Evolutionary conservation across 2,329 filamentous ascomycete species (phyloP), one percentile per base, ranked within the genome.

Genomic region (Sclerotinia sclerotiorum): DNA sequence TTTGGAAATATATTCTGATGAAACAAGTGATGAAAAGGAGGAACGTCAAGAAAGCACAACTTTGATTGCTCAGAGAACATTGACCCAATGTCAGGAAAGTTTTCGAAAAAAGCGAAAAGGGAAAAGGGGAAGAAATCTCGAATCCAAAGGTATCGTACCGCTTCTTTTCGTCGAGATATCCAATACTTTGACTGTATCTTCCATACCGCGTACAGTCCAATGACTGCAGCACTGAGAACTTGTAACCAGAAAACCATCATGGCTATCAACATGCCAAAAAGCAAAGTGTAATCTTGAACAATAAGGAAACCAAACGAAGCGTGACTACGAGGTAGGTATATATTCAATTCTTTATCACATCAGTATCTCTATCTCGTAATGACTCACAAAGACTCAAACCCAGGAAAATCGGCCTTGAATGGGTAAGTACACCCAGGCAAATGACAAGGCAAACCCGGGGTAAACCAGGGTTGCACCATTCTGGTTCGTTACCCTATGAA

Each of bases 361-460:
- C 15, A 62, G 46, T 39, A 21, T 13, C 3, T 27, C 24, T 62
- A 10, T 24, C n/a, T 57, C 21, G 32, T 56, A 10, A 11, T 24
- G 58, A 54, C 11, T 62, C n/a, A n/a, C n/a, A n/a, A n/a, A n/a
- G n/a, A n/a, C n/a, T 24, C 15, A 27, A 64, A 11, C 35, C 48
- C 65, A 62, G 65, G 65, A 67, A 62, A 32, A 52, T 5, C 35
- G 24, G 29, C 7, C 65, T 39, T 51, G 48, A 67, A 52, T 54
- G 1, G 65, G 65, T 54, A 67, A 35, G 56, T 67, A 19, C 19
- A 62, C 13, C 39, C 39, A 42, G 39, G 3, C 13, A 11, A 3
- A 42, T 3, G 39, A 13, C 13, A 15, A 13, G 39, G 13, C 3
- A 42, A 42, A 5, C 39, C 15, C 13, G 39, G 39, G 39, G 39